phyloP scores from a whole-genome alignment of 345 rosid genomes.

The Brassica carinata region DNA sequence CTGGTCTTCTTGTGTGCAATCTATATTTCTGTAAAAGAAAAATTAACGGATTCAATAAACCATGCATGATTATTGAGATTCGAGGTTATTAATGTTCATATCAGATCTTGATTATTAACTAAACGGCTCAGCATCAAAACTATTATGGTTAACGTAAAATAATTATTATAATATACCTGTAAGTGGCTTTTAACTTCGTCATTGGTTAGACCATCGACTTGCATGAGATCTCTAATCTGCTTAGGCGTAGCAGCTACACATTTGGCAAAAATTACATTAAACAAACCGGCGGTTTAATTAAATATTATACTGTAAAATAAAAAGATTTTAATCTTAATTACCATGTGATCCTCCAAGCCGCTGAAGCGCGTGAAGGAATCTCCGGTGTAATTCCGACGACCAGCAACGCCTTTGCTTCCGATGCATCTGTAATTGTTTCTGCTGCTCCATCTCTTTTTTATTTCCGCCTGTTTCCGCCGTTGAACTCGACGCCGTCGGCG shows the following conservation, averaged over 20 bases:
- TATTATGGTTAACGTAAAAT: neutral
- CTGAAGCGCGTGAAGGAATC: conserved; percentile 82
- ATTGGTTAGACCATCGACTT: conserved; percentile 87
- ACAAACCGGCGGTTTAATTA: neutral
- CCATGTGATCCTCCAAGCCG: conserved; percentile 94
- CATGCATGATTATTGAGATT: neutral
- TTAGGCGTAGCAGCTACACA: conserved; percentile 85
- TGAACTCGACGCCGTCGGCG: conserved; percentile 52
- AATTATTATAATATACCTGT: conserved; percentile 51
- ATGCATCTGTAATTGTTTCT: conserved; percentile 6
- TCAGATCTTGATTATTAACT: neutral
- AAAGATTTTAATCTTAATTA: neutral
- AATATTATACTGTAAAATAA: neutral
- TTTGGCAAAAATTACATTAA: neutral
- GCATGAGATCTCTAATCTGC: conserved; percentile 92
- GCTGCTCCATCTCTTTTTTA: conserved; percentile 40
- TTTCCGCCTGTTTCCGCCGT: conserved; percentile 35
- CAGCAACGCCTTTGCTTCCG: conserved; percentile 89
- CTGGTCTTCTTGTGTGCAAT: conserved; percentile 78
- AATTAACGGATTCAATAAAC: neutral
- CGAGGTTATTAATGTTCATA: neutral
- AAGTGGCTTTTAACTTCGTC: conserved; percentile 99
- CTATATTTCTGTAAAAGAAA: conserved; percentile 77
- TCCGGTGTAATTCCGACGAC: conserved; percentile 91
- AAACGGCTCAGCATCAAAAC: neutral